These are phyloP conservation scores for Epicoccum nigrum DNA, from an alignment of 2,329 filamentous ascomycete species.

Conservation along the genomic window DNA sequence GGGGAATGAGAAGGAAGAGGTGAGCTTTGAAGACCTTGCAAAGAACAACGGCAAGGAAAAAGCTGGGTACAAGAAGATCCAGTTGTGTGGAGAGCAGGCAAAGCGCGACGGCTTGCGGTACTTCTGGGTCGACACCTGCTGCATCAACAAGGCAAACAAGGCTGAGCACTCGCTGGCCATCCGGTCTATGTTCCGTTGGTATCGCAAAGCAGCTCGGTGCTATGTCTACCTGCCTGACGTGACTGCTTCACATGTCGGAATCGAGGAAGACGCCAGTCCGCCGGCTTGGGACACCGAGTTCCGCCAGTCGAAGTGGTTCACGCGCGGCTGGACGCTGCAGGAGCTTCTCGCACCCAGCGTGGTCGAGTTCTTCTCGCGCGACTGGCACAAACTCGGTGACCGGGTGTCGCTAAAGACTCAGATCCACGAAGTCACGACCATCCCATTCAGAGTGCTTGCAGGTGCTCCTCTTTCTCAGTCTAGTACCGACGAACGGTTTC, in stretches of 20 bases:
- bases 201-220: background rate
- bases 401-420: background rate
- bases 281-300: background rate
- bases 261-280: background rate
- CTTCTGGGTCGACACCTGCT: too few relatives aligned
- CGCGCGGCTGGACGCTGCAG: background rate
- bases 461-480: too few relatives aligned
- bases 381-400: constrained; percentile 17
- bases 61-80: too few relatives aligned
- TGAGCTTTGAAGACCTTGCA: too few relatives aligned
- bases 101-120: too few relatives aligned
- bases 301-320: background rate
- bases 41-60: too few relatives aligned
- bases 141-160: too few relatives aligned
- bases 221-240: background rate
- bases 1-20: too few relatives aligned
- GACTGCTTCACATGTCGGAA: background rate
- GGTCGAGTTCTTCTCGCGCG: constrained; percentile 21
- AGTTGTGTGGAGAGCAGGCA: too few relatives aligned
- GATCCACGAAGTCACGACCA: constrained; percentile 14
- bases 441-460: constrained; percentile 9
- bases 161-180: too few relatives aligned
- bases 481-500: too few relatives aligned
- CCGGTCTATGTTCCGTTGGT: constrained; percentile 1
- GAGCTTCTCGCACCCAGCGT: constrained; percentile 7